phyloP scores from a whole-genome alignment of 1,139 yeast species.

The Citeromyces siamensis region DNA sequence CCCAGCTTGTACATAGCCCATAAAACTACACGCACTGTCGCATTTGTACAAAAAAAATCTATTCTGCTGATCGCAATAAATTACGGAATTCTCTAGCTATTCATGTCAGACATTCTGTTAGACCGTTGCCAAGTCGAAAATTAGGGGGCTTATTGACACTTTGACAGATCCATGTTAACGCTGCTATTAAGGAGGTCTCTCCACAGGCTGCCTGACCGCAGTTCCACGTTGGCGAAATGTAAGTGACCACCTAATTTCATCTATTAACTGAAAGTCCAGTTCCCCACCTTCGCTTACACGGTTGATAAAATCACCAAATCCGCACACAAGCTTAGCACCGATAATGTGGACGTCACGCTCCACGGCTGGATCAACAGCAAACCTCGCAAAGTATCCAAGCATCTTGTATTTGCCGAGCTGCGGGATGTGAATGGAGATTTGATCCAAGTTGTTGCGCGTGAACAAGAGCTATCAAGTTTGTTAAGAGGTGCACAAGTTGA shows the following conservation, averaged over 20 bases:
- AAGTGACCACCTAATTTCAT: background rate
- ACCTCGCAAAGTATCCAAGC: constrained; percentile 51
- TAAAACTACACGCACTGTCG: too few species aligned
- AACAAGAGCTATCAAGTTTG: constrained; percentile 35
- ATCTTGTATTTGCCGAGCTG: constrained; percentile 52
- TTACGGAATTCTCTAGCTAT: too few species aligned
- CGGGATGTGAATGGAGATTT: constrained; percentile 61
- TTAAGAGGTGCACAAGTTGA: constrained; percentile 54
- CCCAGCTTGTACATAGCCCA: too few species aligned
- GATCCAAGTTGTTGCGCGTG: constrained; percentile 53
- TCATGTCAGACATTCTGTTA: too few species aligned
- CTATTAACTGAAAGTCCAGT: constrained; percentile 1
- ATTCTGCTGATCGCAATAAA: too few species aligned
- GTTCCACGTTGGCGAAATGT: constrained; percentile 4
- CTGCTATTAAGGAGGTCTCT: too few species aligned
- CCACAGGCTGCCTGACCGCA: constrained; percentile 3
- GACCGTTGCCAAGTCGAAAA: too few species aligned
- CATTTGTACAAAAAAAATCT: too few species aligned
- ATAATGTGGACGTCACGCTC: constrained; percentile 19
- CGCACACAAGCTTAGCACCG: constrained; percentile 2
- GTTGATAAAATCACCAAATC: background rate
- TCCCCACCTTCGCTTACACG: constrained; percentile 4
- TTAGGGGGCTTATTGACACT: too few species aligned
- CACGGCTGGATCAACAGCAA: constrained; percentile 78
- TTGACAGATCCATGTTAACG: constrained; percentile 4